Percentiles rank a stretch among this genome's conserved stretches.
These are phyloP conservation scores for Fomes fomentarius DNA, from an alignment of 1,284 basidiomycete species.

Conservation along the genomic window DNA sequence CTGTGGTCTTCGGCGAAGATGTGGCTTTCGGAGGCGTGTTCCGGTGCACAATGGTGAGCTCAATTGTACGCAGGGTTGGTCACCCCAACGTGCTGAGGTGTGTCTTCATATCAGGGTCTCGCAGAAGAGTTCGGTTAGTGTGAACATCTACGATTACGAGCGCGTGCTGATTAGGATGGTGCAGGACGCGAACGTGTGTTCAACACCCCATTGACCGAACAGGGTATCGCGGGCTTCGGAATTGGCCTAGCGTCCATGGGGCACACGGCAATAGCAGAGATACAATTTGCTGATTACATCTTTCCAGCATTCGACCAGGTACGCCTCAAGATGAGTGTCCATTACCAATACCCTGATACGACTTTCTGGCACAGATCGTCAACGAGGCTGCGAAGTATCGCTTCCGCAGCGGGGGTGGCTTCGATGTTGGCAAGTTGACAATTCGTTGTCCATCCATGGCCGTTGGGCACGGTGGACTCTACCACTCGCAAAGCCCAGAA, in stretches of 20 bases:
- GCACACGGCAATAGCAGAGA: slow-evolving; percentile 93
- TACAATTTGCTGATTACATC: slow-evolving; percentile 89
- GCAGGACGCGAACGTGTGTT: slow-evolving; percentile 90
- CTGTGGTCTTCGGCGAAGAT: slow-evolving; percentile 93
- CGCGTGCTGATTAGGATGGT: background rate
- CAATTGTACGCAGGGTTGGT: slow-evolving; percentile 20
- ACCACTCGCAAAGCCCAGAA: slow-evolving; percentile 95
- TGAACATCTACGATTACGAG: no score
- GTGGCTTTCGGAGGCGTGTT: slow-evolving; percentile 95
- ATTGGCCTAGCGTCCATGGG: slow-evolving; percentile 94
- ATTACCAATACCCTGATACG: background rate
- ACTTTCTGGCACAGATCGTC: slow-evolving; percentile 62
- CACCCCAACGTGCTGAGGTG: background rate
- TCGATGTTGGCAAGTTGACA: slow-evolving; percentile 84
- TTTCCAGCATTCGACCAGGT: slow-evolving; percentile 93
- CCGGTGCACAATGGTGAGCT: slow-evolving; percentile 81
- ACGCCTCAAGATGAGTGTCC: slow-evolving; percentile 18
- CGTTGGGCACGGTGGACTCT: slow-evolving; percentile 91
- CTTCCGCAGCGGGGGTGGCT: slow-evolving; percentile 87
- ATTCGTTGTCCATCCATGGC: slow-evolving; percentile 89
- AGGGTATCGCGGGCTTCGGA: slow-evolving; percentile 94
- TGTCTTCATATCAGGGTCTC: slow-evolving; percentile 82
- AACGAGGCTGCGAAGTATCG: slow-evolving; percentile 96
- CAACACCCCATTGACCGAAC: slow-evolving; percentile 92
- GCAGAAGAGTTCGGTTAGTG: slow-evolving; percentile 87